Percentiles rank a stretch among this genome's conserved stretches.
These are phyloP conservation scores for Leishmania aethiopica DNA, from an alignment of 208 protist species.

Conservation along the genomic window DNA sequence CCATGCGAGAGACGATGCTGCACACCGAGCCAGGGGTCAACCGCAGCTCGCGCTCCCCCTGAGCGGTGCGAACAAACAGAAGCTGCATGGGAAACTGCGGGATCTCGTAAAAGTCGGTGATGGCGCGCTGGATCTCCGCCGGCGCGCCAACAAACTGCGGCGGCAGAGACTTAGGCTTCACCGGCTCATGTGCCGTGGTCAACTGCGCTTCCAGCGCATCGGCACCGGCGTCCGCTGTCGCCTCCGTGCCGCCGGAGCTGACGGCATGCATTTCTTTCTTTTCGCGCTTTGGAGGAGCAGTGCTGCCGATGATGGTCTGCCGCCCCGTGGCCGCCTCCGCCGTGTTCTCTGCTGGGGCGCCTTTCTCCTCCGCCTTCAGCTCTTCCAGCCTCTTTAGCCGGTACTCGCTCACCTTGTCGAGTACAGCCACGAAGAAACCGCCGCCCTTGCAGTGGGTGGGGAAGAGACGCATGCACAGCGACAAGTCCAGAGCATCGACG, in stretches of 20 bases:
- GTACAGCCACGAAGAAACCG: slow-evolving; percentile 97
- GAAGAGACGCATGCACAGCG: slow-evolving; percentile 93
- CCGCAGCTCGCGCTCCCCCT: slow-evolving; percentile 62
- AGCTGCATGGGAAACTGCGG: slow-evolving; percentile 55
- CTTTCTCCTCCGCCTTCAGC: slow-evolving; percentile 11
- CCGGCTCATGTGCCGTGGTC: background rate
- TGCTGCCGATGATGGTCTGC: background rate
- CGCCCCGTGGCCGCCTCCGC: background rate
- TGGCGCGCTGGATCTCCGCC: slow-evolving; percentile 33
- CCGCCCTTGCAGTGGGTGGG: slow-evolving; percentile 95
- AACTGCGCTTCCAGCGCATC: slow-evolving; percentile 7
- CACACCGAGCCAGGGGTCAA: slow-evolving; percentile 59
- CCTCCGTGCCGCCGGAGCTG: background rate
- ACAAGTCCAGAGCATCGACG: slow-evolving; percentile 67
- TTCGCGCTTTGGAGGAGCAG: slow-evolving; percentile 18
- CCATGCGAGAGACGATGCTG: slow-evolving; percentile 65
- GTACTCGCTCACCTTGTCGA: slow-evolving; percentile 88
- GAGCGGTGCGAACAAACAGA: slow-evolving; percentile 70
- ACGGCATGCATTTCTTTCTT: slow-evolving; percentile 18
- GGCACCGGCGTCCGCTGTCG: slow-evolving; percentile 1
- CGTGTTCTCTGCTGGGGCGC: background rate
- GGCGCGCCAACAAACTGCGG: slow-evolving; percentile 70
- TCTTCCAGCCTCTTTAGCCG: slow-evolving; percentile 37
- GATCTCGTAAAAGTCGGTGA: slow-evolving; percentile 61
- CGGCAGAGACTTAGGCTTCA: slow-evolving; percentile 40